Percentiles rank a stretch among this genome's conserved stretches.
Evolutionary conservation across 2,329 filamentous ascomycete genomes (phyloP).

Genomic region (Aspergillus tubingensis): DNA sequence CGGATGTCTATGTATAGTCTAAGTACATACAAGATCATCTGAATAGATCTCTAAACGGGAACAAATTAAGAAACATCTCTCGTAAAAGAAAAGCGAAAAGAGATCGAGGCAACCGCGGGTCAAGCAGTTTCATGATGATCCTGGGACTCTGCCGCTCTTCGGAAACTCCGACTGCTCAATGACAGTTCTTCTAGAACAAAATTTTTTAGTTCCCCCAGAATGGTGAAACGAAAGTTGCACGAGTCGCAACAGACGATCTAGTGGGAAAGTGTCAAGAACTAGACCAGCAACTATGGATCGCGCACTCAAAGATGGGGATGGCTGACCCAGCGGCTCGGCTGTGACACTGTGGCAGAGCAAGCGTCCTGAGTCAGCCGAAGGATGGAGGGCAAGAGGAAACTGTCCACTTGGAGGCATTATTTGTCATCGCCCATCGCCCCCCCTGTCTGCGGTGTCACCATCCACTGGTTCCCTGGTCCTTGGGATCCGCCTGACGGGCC

Average conservation of each 20-base stretch:
- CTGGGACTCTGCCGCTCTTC: neutral
- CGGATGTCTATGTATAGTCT: neutral
- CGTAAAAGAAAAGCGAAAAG: neutral
- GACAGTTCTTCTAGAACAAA: neutral
- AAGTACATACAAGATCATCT: neutral
- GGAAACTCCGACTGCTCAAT: neutral
- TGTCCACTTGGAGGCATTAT: neutral
- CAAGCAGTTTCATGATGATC: neutral
- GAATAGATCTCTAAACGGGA: neutral
- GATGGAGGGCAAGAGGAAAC: neutral
- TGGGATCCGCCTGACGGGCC: constrained; percentile 5
- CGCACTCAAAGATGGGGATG: neutral
- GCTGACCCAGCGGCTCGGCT: neutral
- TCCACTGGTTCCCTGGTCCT: constrained; percentile 5
- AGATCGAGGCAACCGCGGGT: neutral
- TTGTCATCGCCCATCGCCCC: constrained; percentile 1
- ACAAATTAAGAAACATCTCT: neutral
- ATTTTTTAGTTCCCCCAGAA: too few relatives aligned
- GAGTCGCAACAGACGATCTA: neutral
- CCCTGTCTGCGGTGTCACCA: constrained; percentile 4
- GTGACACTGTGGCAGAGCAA: neutral
- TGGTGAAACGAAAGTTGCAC: neutral
- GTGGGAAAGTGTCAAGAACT: too few relatives aligned
- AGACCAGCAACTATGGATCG: neutral
- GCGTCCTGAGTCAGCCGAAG: too few relatives aligned